phyloP scores from a whole-genome alignment of 2,329 filamentous ascomycete genomes.

The Elsinoe arachidis region DNA sequence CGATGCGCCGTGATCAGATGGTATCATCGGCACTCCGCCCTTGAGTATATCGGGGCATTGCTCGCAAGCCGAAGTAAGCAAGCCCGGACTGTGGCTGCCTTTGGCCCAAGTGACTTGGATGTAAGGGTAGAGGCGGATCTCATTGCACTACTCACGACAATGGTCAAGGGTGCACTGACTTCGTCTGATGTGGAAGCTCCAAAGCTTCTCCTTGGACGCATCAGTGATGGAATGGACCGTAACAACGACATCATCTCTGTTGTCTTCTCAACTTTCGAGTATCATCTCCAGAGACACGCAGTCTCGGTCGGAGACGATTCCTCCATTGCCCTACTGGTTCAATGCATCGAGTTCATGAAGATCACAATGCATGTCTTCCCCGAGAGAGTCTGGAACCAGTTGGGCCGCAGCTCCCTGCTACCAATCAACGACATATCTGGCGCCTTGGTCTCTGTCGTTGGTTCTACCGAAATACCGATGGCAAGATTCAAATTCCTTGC shows the following conservation, averaged over 20 bases:
- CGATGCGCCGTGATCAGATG: slow-evolving; percentile 64
- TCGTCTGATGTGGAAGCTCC: slow-evolving; percentile 28
- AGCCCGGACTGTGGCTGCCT: slow-evolving; percentile 23
- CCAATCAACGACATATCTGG: slow-evolving; percentile 68
- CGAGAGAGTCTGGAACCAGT: slow-evolving; percentile 80
- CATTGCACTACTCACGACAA: slow-evolving; percentile 62
- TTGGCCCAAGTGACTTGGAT: slow-evolving; percentile 49
- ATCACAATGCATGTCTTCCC: slow-evolving; percentile 64
- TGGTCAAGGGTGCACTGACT: slow-evolving; percentile 43
- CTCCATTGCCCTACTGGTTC: slow-evolving; percentile 57
- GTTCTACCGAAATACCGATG: slow-evolving; percentile 69
- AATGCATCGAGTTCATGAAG: slow-evolving; percentile 73
- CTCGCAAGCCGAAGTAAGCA: slow-evolving; percentile 46
- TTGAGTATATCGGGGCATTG: slow-evolving; percentile 70
- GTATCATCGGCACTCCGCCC: slow-evolving; percentile 64
- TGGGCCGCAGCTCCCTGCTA: slow-evolving; percentile 72
- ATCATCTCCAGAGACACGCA: slow-evolving; percentile 44
- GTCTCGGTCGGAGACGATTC: slow-evolving; percentile 52
- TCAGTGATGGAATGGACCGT: slow-evolving; percentile 43
- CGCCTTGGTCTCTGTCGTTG: slow-evolving; percentile 67
- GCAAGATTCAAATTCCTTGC: slow-evolving; percentile 71
- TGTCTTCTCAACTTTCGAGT: slow-evolving; percentile 77
- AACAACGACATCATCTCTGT: slow-evolving; percentile 69
- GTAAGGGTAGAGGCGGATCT: slow-evolving; percentile 61
- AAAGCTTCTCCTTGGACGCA: slow-evolving; percentile 40